These are phyloP conservation scores for Thuja plicata DNA, from an alignment of 83 land plant genomes.

Conservation along the genomic window DNA sequence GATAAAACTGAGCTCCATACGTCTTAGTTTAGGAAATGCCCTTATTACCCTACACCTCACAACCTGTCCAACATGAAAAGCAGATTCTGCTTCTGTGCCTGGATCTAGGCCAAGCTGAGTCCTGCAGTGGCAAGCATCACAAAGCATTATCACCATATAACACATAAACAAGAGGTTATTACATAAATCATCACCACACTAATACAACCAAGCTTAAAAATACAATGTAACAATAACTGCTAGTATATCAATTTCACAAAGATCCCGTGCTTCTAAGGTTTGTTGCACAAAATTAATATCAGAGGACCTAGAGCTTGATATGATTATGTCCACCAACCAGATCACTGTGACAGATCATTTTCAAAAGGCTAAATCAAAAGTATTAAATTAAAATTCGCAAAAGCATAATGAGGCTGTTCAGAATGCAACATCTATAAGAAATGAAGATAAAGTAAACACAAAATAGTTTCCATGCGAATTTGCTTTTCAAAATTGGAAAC, in stretches of 20 bases:
- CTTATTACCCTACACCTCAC: conserved; percentile 83
- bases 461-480: not conserved
- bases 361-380: not conserved
- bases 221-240: not conserved
- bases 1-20: conserved; percentile 78
- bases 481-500: not conserved
- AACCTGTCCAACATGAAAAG: conserved; percentile 86
- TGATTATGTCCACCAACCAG: not conserved
- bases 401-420: not conserved
- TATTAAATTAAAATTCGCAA: not conserved
- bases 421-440: not conserved
- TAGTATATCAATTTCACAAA: not conserved
- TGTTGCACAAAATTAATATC: not conserved
- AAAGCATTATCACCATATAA: not conserved
- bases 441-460: not conserved
- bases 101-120: conserved; percentile 81
- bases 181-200: not conserved
- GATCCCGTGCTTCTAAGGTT: not conserved
- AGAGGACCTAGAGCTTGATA: not conserved
- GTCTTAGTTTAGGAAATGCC: conserved; percentile 47
- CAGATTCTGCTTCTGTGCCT: conserved; percentile 58
- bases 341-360: not conserved
- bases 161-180: not conserved
- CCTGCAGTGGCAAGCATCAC: conserved; percentile 34
- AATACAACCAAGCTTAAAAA: not conserved